Evolutionary conservation across 805 yeast genomes (phyloP), one percentile per base, ranked within the genome.

Genomic region (Candida sakaeoensis): DNA sequence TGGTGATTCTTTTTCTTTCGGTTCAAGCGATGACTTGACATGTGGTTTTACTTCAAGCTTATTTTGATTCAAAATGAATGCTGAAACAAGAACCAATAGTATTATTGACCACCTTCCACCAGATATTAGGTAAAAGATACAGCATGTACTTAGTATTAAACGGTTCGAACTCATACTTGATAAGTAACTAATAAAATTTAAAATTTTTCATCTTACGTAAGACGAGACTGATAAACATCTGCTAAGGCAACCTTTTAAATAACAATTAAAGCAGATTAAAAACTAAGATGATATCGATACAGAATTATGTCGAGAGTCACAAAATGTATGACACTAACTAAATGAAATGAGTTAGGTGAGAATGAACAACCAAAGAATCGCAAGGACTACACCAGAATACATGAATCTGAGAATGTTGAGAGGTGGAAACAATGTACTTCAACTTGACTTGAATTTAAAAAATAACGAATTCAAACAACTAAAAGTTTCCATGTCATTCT

Each of bases 31-130:
- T 23, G 22, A 14, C n/a, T 25, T 14, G 13, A 28, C 8, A 5
- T 15, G 9, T 27, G 13, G 12, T 30, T 22, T 6, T 24, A 14
- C 13, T 17, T 18, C 16, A 3, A 7, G n/a, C 3, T 19, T 35
- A 4, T 18, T 12, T 14, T 30, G 21, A 7, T 36, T 38, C 34
- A 43, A 43, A 23, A 50, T 24, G 30, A 36, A 21, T 14, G 33
- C 44, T 15, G 44, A 36, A 3, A 52, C 51, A 12, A 39, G 27
- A 2, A 49, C 55, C 5, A 61, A 58, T 2, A 57, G 16, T 7
- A 56, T 61, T 8, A 72, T 42, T 2, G 72, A 49, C 56, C 68
- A 51, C 44, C 77, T 59, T 13, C 76, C 76, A 4, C 76, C 77
- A 1, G 70, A 56, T 10, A 59, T 31, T 27, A 63, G 51, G 47